These are phyloP conservation scores for Mycosphaerelloides madeirae DNA, from an alignment of 2,329 filamentous ascomycete genomes.

Conservation along the genomic window DNA sequence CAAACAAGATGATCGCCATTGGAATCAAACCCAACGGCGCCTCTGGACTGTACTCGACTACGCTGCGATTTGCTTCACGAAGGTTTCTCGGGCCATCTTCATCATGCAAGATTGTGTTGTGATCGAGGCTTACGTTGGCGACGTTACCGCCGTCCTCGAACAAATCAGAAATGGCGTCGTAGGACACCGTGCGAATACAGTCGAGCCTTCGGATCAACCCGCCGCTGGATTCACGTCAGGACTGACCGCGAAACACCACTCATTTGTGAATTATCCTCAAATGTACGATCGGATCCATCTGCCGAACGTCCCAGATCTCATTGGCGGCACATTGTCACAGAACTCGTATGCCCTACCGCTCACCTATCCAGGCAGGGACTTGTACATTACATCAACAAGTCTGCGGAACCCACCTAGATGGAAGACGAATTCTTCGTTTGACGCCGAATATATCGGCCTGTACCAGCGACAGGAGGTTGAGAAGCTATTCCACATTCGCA, in stretches of 20 bases:
- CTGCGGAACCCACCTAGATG: not conserved
- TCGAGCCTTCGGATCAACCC: no score
- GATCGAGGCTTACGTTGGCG: slow-evolving; percentile 7
- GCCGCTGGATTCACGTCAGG: not conserved
- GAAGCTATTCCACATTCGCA: slow-evolving; percentile 5
- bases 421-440: not conserved
- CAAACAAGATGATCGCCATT: not conserved
- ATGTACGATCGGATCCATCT: not conserved
- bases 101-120: slow-evolving; percentile 1
- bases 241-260: no score
- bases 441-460: not conserved
- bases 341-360: not conserved
- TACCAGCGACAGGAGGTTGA: slow-evolving; percentile 1
- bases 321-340: not conserved
- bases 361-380: not conserved
- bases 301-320: not conserved
- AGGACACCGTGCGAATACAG: slow-evolving; percentile 2
- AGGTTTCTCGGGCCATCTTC: not conserved
- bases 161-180: slow-evolving; percentile 7
- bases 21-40: slow-evolving; percentile 1
- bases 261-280: no score
- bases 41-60: not conserved
- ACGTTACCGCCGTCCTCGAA: slow-evolving; percentile 11
- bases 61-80: slow-evolving; percentile 1
- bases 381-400: not conserved